These are phyloP conservation scores for Bidens hawaiensis DNA, from an alignment of 140 eudicot genomes.

Conservation along the genomic window DNA sequence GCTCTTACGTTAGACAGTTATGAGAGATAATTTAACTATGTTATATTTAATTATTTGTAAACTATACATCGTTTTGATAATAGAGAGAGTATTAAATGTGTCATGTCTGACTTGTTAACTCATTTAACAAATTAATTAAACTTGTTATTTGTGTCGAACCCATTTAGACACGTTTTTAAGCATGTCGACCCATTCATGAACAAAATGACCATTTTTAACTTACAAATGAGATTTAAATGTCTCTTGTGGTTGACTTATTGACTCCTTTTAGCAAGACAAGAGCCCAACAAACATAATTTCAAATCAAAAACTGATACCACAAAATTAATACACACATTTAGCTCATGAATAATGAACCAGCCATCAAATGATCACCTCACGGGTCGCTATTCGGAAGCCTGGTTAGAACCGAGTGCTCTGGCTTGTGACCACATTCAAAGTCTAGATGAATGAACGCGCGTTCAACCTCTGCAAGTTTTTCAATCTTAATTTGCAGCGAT, in stretches of 20 bases:
- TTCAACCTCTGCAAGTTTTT: conserved; percentile 83
- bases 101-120: too few relatives aligned
- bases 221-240: conserved; percentile 2
- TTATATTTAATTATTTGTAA: too few relatives aligned
- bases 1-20: too few relatives aligned
- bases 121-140: too few relatives aligned
- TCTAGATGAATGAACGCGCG: conserved; percentile 93
- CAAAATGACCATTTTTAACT: background rate
- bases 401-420: conserved; percentile 75
- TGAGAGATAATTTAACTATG: too few relatives aligned
- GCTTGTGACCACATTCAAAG: conserved; percentile 87
- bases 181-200: background rate
- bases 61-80: too few relatives aligned
- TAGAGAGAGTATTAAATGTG: too few relatives aligned
- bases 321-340: background rate
- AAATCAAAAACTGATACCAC: conserved; percentile 14
- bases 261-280: conserved; percentile 1
- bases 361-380: too few relatives aligned
- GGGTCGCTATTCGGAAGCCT: conserved; percentile 71
- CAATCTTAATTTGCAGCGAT: conserved; percentile 70
- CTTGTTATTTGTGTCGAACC: too few relatives aligned
- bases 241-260: conserved; percentile 1
- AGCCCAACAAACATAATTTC: background rate
- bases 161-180: background rate
- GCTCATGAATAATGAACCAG: background rate